These are phyloP conservation scores for Kuraishia borneana DNA, from an alignment of 805 yeast species.

Conservation along the genomic window DNA sequence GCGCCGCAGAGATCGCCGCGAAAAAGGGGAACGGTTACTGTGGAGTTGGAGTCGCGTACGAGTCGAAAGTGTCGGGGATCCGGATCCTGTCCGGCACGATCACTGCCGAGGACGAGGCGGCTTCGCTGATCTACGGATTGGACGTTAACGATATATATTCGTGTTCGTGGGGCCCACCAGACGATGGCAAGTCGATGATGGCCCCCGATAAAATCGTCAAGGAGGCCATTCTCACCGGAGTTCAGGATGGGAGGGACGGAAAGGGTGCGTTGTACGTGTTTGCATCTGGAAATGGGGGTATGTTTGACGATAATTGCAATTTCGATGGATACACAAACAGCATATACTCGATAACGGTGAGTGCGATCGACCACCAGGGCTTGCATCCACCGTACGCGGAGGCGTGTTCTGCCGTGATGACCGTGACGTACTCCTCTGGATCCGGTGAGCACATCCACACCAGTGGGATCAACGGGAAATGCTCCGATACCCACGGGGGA, in stretches of 20 bases:
- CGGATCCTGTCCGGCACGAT: conserved; percentile 77
- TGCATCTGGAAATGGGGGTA: conserved; percentile 93
- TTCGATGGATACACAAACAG: conserved; percentile 96
- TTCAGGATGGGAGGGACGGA: conserved; percentile 66
- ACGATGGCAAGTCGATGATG: conserved; percentile 79
- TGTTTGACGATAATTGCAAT: conserved; percentile 79
- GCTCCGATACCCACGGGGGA: conserved; percentile 80
- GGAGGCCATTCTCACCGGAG: conserved; percentile 77
- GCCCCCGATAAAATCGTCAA: conserved; percentile 73
- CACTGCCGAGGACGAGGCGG: conserved; percentile 83
- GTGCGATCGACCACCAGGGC: conserved; percentile 84
- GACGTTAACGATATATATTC: conserved; percentile 88
- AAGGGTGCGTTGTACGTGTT: conserved; percentile 88
- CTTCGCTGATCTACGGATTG: conserved; percentile 68
- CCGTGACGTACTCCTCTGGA: conserved; percentile 87
- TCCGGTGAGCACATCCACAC: conserved; percentile 84
- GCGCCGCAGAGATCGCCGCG: conserved; percentile 96
- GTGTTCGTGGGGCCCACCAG: conserved; percentile 98
- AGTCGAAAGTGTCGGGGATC: conserved; percentile 79
- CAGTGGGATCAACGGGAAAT: conserved; percentile 60
- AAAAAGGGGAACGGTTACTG: conserved; percentile 73
- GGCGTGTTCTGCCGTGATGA: conserved; percentile 90
- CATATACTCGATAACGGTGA: conserved; percentile 88
- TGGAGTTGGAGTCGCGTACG: conserved; percentile 95
- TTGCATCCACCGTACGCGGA: conserved; percentile 85